phyloP scores from a whole-genome alignment of 1,139 yeast genomes.

The Kurtzmaniella quercitrusa region DNA sequence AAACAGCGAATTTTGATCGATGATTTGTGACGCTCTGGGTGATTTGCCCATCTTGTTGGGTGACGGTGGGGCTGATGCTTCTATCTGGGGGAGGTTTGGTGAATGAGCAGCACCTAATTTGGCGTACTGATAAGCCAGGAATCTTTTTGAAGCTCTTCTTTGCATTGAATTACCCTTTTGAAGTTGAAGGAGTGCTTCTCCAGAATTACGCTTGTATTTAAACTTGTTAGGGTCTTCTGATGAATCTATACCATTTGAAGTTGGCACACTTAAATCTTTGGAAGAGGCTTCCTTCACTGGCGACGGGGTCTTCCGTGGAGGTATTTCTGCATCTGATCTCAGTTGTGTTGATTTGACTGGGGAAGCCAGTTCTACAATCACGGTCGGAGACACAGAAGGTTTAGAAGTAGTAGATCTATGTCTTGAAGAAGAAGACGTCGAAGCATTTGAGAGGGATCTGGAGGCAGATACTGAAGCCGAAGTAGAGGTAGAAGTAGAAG shows the following conservation, averaged over 20 bases:
- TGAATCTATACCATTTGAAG: neutral
- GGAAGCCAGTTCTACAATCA: neutral
- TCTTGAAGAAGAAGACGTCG: neutral
- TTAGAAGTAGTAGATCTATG: neutral
- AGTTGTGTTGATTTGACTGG: neutral
- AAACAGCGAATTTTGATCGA: neutral
- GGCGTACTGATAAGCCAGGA: constrained; percentile 90
- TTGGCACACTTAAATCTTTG: neutral
- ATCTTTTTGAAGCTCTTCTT: constrained; percentile 87
- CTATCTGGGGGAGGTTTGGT: constrained; percentile 2
- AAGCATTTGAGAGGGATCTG: neutral
- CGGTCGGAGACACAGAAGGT: neutral
- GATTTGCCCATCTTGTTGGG: constrained; percentile 3
- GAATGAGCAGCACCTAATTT: constrained; percentile 33
- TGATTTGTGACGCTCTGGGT: constrained; percentile 7
- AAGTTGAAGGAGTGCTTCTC: constrained; percentile 66
- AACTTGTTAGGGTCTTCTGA: neutral
- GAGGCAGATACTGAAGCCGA: neutral
- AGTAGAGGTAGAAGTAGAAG: neutral
- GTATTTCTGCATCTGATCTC: neutral
- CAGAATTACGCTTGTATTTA: constrained; percentile 8
- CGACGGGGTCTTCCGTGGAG: neutral
- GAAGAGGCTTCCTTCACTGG: neutral
- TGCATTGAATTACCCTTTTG: constrained; percentile 80
- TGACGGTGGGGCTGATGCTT: constrained; percentile 6